These are phyloP conservation scores for Fusarium sp. DNA, from an alignment of 2,329 filamentous ascomycete genomes.

Conservation along the genomic window DNA sequence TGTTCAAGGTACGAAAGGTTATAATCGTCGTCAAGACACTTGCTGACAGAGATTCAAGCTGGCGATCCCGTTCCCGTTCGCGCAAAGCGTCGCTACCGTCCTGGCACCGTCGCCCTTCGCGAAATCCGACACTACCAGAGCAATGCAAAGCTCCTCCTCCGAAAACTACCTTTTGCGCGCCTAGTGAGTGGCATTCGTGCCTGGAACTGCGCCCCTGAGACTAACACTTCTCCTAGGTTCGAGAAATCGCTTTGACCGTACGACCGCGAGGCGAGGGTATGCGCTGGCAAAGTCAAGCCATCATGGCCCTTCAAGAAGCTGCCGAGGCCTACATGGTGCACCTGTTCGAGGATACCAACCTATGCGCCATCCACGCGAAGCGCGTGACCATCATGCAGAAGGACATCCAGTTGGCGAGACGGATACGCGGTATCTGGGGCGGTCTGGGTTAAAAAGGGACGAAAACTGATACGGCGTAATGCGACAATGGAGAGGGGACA, in stretches of 20 bases:
- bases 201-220: background rate
- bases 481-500: conserved; percentile 20
- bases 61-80: conserved; percentile 77
- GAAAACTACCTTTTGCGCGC: conserved; percentile 83
- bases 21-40: background rate
- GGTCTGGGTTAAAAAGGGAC: conserved; percentile 65
- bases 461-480: background rate
- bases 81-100: conserved; percentile 74
- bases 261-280: conserved; percentile 76
- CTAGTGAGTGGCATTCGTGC: conserved; percentile 62
- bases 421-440: conserved; percentile 83
- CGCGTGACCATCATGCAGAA: conserved; percentile 98
- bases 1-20: conserved; percentile 53
- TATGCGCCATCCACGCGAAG: conserved; percentile 97
- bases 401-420: conserved; percentile 91
- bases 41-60: conserved; percentile 60
- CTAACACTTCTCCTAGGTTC: conserved; percentile 48
- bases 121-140: conserved; percentile 94
- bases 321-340: conserved; percentile 97
- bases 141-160: conserved; percentile 86
- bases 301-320: conserved; percentile 92
- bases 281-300: conserved; percentile 96
- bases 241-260: conserved; percentile 77
- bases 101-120: conserved; percentile 87
- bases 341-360: conserved; percentile 85